Percentiles rank a stretch among this genome's conserved stretches.
Evolutionary conservation across 2,329 filamentous ascomycete genomes (phyloP).

Genomic region (Penicillium brasilianum): DNA sequence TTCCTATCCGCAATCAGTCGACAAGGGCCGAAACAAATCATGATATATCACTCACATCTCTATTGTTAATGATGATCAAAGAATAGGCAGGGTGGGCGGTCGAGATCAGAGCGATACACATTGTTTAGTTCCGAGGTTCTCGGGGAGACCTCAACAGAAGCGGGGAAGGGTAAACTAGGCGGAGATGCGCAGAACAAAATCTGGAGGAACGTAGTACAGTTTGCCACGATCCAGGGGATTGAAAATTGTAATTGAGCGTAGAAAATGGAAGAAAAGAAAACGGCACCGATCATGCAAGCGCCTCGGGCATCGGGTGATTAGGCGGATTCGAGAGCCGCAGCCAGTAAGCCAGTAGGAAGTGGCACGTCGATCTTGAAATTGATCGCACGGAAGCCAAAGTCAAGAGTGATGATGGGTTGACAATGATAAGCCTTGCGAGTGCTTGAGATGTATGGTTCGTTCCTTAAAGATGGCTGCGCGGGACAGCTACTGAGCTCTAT

Average conservation of each 20-base stretch:
- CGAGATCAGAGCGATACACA: conserved; percentile 80
- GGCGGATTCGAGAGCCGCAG: conserved; percentile 21
- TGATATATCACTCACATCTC: conserved; percentile 61
- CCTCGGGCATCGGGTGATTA: conserved; percentile 26
- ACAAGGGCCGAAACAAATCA: no score
- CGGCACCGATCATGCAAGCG: conserved; percentile 11
- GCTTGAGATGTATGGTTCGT: not conserved
- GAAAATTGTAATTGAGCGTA: not conserved
- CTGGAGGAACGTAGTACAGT: not conserved
- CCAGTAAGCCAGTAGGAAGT: conserved; percentile 1
- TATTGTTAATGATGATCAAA: conserved; percentile 76
- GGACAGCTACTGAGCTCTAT: not conserved
- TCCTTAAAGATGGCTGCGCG: not conserved
- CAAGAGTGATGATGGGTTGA: no score
- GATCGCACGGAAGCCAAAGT: not conserved
- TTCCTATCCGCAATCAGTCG: conserved; percentile 53
- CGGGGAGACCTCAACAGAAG: conserved; percentile 35
- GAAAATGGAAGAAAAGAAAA: conserved; percentile 5
- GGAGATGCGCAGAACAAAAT: not conserved
- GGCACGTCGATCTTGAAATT: conserved; percentile 9
- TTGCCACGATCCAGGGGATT: not conserved
- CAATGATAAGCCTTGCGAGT: not conserved
- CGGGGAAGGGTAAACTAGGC: conserved; percentile 14
- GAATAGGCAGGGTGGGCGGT: conserved; percentile 77
- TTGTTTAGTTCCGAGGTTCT: conserved; percentile 54